Conservation (phyloP, 352 stramenopile genomes). For the Globisporangium nunn region DNA sequence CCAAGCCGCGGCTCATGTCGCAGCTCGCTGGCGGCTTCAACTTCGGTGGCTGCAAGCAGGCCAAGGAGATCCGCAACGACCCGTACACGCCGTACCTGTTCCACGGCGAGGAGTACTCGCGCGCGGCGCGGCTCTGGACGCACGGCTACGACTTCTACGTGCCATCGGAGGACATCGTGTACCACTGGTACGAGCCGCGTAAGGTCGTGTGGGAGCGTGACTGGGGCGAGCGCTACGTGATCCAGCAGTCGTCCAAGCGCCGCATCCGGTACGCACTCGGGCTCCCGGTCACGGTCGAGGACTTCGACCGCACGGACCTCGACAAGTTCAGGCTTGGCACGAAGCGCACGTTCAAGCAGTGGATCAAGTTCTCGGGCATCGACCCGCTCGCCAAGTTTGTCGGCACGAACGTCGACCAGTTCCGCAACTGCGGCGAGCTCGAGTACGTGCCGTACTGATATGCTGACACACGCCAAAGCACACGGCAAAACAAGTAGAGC, state of each 20-base stretch:
- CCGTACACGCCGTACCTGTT: slow-evolving; percentile 76
- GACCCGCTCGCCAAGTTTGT: slow-evolving; percentile 62
- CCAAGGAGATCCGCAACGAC: slow-evolving; percentile 70
- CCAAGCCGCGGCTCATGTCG: slow-evolving; percentile 71
- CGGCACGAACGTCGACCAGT: slow-evolving; percentile 42
- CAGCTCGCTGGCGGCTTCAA: slow-evolving; percentile 79
- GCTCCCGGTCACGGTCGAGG: slow-evolving; percentile 49
- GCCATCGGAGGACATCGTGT: slow-evolving; percentile 63
- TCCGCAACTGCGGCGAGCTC: slow-evolving; percentile 64
- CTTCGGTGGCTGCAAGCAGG: slow-evolving; percentile 67
- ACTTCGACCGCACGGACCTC: slow-evolving; percentile 69
- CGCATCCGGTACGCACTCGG: slow-evolving; percentile 60
- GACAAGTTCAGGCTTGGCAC: slow-evolving; percentile 61
- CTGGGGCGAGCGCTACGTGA: slow-evolving; percentile 56
- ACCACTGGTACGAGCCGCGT: slow-evolving; percentile 77
- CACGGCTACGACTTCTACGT: slow-evolving; percentile 78
- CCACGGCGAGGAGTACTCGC: slow-evolving; percentile 81
- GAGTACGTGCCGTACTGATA: slow-evolving; percentile 52
- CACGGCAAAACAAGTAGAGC: background rate
- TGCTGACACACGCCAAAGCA: too few species aligned
- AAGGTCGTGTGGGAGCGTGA: slow-evolving; percentile 81
- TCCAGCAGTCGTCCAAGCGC: slow-evolving; percentile 69
- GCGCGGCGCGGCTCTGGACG: slow-evolving; percentile 68
- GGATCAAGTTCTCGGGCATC: slow-evolving; percentile 74
- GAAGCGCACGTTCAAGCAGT: slow-evolving; percentile 73